phyloP scores from a whole-genome alignment of 139 green algal species.

The Tetratostichococcus sp. region DNA sequence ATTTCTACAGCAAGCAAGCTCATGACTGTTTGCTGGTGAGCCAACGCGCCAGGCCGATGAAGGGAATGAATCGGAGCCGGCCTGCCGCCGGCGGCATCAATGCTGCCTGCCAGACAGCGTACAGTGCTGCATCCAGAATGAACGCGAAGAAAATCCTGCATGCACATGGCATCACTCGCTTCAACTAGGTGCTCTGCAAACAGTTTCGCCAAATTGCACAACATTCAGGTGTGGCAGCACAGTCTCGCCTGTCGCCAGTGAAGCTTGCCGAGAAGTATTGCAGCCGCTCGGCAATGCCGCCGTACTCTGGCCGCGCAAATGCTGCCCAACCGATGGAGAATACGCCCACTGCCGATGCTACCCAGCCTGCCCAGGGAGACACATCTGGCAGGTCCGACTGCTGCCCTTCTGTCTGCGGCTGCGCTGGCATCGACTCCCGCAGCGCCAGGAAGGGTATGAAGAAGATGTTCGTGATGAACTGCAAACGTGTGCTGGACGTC shows the following conservation, averaged over 20 bases:
- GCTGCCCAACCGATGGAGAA: conserved; percentile 63
- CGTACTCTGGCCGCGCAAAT: conserved; percentile 62
- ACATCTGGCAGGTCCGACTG: conserved; percentile 12
- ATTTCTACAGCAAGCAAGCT: neutral
- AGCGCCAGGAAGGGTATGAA: conserved; percentile 74
- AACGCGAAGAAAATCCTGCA: conserved; percentile 78
- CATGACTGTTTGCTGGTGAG: conserved; percentile 23
- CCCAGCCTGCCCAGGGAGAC: conserved; percentile 9
- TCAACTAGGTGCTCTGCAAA: no score
- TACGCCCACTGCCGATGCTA: conserved; percentile 37
- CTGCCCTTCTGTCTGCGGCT: neutral
- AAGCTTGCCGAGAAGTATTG: conserved; percentile 16
- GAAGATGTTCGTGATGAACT: conserved; percentile 82
- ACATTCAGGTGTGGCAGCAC: neutral
- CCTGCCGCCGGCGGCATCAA: conserved; percentile 52
- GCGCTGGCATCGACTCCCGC: conserved; percentile 20
- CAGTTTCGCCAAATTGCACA: no score
- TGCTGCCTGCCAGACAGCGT: conserved; percentile 68
- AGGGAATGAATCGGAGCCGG: conserved; percentile 58
- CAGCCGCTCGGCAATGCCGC: conserved; percentile 43
- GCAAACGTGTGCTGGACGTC: no score
- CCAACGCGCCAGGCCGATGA: conserved; percentile 68
- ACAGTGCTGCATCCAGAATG: conserved; percentile 65
- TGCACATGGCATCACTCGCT: no score
- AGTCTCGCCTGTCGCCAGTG: neutral